phyloP scores from a whole-genome alignment of 2,329 filamentous ascomycete genomes.

The Xylariaceae sp. region DNA sequence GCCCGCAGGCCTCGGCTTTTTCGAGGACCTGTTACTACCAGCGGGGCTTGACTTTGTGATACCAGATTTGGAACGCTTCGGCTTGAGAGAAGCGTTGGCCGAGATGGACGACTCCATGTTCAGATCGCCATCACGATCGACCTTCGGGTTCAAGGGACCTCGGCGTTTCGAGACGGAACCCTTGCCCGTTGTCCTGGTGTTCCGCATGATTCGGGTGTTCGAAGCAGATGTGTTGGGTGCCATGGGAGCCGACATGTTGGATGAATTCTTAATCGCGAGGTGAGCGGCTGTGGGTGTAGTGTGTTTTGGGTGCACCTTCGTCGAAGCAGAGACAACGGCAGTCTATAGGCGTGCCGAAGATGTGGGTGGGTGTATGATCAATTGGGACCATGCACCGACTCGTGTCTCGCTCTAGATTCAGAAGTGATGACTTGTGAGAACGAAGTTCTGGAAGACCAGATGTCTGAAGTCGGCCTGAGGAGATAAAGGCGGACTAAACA shows the following conservation, averaged over 20 bases:
- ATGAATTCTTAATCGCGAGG: background rate
- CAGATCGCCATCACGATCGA: slow-evolving; percentile 56
- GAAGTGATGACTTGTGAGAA: slow-evolving; percentile 1
- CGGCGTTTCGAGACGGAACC: slow-evolving; percentile 48
- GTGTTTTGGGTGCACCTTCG: background rate
- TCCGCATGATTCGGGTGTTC: slow-evolving; percentile 19
- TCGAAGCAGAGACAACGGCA: slow-evolving; percentile 4
- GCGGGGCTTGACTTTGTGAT: background rate
- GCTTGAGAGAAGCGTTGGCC: slow-evolving; percentile 30
- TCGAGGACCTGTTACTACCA: slow-evolving; percentile 17
- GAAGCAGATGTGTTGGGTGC: slow-evolving; percentile 22
- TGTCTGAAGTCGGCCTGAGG: background rate
- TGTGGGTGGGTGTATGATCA: slow-evolving; percentile 6
- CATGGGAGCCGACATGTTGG: slow-evolving; percentile 25
- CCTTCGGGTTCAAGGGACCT: slow-evolving; percentile 31
- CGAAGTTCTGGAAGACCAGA: slow-evolving; percentile 3
- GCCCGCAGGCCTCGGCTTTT: slow-evolving; percentile 24
- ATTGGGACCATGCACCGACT: slow-evolving; percentile 10
- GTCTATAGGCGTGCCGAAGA: background rate
- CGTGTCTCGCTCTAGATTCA: slow-evolving; percentile 1
- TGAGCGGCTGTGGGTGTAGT: background rate
- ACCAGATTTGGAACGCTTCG: slow-evolving; percentile 22
- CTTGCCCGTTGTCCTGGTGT: slow-evolving; percentile 16
- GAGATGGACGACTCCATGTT: slow-evolving; percentile 47
- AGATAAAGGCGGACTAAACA: background rate